Percentiles rank a stretch among this genome's conserved stretches.
These are phyloP conservation scores for Gracilaria vermiculophylla DNA, from an alignment of 23 red algal genomes.

Conservation along the genomic window DNA sequence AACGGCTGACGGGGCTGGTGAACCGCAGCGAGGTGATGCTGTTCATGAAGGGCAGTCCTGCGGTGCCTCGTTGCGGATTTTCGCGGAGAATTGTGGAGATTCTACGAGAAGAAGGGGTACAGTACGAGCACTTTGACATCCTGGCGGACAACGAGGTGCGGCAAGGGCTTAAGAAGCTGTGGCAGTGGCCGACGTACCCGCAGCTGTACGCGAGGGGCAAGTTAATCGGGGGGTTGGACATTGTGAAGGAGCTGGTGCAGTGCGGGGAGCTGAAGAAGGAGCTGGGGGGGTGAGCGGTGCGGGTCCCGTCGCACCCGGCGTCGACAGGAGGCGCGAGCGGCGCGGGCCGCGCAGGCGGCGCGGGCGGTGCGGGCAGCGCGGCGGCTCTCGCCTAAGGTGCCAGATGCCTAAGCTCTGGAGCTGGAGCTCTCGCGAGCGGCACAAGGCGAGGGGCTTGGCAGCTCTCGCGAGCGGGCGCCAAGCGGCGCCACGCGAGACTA, in stretches of 20 bases:
- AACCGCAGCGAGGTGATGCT: conserved; percentile 63
- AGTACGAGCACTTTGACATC: conserved; percentile 87
- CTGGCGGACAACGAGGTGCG: conserved; percentile 77
- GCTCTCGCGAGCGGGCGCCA: too few relatives aligned
- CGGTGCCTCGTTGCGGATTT: conserved; percentile 80
- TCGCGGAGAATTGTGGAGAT: conserved; percentile 72
- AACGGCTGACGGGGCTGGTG: conserved; percentile 51
- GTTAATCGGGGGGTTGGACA: conserved; percentile 90
- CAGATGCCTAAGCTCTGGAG: too few relatives aligned
- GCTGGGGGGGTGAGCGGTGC: neutral
- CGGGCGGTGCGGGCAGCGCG: too few relatives aligned
- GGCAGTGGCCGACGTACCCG: conserved; percentile 94
- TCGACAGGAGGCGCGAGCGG: neutral
- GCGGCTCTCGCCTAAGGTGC: too few relatives aligned
- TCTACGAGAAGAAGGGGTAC: conserved; percentile 41
- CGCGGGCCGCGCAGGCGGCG: neutral
- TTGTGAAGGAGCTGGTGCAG: conserved; percentile 68
- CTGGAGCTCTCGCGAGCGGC: too few relatives aligned
- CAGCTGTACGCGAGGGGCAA: conserved; percentile 89
- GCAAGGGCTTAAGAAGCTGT: conserved; percentile 63
- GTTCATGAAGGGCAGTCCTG: conserved; percentile 96
- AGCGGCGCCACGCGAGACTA: too few relatives aligned
- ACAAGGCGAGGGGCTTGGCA: too few relatives aligned
- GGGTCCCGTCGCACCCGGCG: too few relatives aligned
- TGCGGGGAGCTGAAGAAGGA: conserved; percentile 61